Conservation (phyloP, 2,329 filamentous ascomycete species). For the Fusarium nodosum region DNA sequence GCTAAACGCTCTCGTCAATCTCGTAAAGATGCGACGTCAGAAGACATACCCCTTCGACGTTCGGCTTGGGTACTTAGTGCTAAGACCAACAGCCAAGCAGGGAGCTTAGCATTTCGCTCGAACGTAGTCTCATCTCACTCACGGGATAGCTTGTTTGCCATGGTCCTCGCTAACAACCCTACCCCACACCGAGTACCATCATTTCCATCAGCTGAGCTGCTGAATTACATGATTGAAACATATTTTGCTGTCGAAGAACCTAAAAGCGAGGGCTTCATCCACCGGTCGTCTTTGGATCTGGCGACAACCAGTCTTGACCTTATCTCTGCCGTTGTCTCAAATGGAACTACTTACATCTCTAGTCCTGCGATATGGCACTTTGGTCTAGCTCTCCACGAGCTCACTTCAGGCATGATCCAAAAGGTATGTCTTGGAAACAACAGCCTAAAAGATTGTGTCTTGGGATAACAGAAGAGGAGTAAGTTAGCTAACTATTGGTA, state of each 20-base stretch:
- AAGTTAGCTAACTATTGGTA: constrained; percentile 10
- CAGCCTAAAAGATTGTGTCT: not conserved
- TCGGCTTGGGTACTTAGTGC: constrained; percentile 41
- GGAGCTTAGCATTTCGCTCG: constrained; percentile 4
- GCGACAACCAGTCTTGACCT: constrained; percentile 34
- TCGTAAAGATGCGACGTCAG: constrained; percentile 31
- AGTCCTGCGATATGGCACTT: constrained; percentile 45
- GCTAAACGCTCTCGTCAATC: constrained; percentile 35
- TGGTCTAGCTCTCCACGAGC: constrained; percentile 42
- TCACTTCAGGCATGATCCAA: constrained; percentile 31
- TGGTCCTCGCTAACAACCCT: constrained; percentile 44
- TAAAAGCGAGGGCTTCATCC: constrained; percentile 41
- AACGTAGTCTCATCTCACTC: constrained; percentile 28
- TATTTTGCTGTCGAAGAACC: constrained; percentile 39
- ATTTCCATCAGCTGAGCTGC: constrained; percentile 45
- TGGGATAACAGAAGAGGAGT: not conserved
- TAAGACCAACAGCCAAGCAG: constrained; percentile 26
- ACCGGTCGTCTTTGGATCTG: constrained; percentile 41
- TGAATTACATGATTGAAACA: constrained; percentile 41
- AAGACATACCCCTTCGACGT: constrained; percentile 17
- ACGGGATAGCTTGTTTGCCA: constrained; percentile 46
- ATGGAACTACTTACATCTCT: constrained; percentile 41
- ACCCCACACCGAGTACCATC: constrained; percentile 40
- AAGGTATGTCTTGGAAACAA: constrained; percentile 31
- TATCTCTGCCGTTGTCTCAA: constrained; percentile 42